A percentile compares a stretch with the other conserved stretches of the same genome.
phyloP scores from a whole-genome alignment of 2,329 filamentous ascomycete species.

The Aspergillus thermomutatus region DNA sequence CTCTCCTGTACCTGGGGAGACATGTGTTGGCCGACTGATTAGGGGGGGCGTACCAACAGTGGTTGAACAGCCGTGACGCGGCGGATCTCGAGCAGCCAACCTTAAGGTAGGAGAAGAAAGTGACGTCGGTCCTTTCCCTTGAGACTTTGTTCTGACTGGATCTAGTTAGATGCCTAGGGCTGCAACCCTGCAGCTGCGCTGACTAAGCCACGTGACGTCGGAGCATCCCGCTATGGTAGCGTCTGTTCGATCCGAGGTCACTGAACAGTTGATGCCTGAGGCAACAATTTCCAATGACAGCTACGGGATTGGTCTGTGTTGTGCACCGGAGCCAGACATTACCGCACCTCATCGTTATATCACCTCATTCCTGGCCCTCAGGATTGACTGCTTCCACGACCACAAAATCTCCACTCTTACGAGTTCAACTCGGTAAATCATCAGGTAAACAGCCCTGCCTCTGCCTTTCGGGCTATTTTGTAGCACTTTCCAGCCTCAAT shows the following conservation, averaged over 20 bases:
- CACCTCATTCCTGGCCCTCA: conserved; percentile 32
- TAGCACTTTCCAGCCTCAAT: conserved; percentile 28
- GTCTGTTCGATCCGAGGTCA: conserved; percentile 6
- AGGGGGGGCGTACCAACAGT: conserved; percentile 1
- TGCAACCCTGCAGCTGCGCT: conserved; percentile 16
- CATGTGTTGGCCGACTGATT: conserved; percentile 3
- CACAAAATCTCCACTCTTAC: conserved; percentile 32
- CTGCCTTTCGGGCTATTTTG: conserved; percentile 22
- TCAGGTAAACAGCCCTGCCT: conserved; percentile 31
- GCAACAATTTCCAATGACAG: conserved; percentile 12
- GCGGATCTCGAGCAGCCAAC: conserved; percentile 2
- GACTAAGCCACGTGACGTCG: conserved; percentile 7
- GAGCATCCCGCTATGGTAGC: not conserved
- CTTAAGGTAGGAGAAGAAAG: no score
- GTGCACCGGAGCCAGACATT: conserved; percentile 23
- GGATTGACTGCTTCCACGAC: conserved; percentile 26
- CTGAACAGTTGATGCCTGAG: conserved; percentile 23
- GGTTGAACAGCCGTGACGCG: conserved; percentile 9
- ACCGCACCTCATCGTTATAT: conserved; percentile 33
- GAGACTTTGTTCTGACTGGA: not conserved
- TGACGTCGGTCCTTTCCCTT: conserved; percentile 25
- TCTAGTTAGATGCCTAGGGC: conserved; percentile 19
- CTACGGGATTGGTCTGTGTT: conserved; percentile 27
- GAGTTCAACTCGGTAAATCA: conserved; percentile 30
- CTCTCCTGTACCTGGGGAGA: conserved; percentile 10